Evolutionary conservation across 1,284 basidiomycete species (phyloP), one percentile per base, ranked within the genome.

Genomic region (Thecaphora frezii): DNA sequence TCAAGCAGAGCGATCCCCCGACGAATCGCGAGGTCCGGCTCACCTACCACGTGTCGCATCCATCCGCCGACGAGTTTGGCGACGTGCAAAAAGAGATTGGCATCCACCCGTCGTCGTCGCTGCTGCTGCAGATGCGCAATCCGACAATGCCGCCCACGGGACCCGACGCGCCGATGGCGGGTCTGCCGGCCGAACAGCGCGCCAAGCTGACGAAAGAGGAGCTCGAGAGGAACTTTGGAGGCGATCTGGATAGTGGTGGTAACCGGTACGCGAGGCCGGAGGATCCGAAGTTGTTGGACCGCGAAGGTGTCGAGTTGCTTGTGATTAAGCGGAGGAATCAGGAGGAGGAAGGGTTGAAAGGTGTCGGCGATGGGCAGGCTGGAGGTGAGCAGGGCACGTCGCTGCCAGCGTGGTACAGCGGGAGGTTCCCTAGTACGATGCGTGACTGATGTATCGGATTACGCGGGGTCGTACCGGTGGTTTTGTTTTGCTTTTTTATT

Each of bases 1-100:
- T 69, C 50, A 62, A 65, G 30, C 40, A 40, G 26, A 58, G 58
- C 1, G 50, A 66, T n/a, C 66, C 69, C 5, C 64, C 67, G 3
- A 66, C 66, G 7, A 54, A 58, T 1, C 53, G 57, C 23, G 53
- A 65, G 41, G 69, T 69, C 13, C 62, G 60, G 22, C 59, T 71
- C 12, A 57, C 66, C 30, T 71, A 71, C 30, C 47, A 60, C 41
- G 54, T 71, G 10, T 69, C 67, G 5, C 69, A 71, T 38, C 69
- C 67, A 21, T 55, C 56, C 46, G 39, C 45, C 43, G 30, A 58
- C 36, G 62, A 66, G 22, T 69, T 71, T 44, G 69, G 69, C 9
- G 43, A 44, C 22, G 69, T 71, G 21, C 67, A 71, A 25, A 50
- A 60, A 38, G 69, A 69, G 48, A 51, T 71, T 10, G 69, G 66